phyloP scores from a whole-genome alignment of 1,284 basidiomycete genomes.

The Coriolopsis trogii region DNA sequence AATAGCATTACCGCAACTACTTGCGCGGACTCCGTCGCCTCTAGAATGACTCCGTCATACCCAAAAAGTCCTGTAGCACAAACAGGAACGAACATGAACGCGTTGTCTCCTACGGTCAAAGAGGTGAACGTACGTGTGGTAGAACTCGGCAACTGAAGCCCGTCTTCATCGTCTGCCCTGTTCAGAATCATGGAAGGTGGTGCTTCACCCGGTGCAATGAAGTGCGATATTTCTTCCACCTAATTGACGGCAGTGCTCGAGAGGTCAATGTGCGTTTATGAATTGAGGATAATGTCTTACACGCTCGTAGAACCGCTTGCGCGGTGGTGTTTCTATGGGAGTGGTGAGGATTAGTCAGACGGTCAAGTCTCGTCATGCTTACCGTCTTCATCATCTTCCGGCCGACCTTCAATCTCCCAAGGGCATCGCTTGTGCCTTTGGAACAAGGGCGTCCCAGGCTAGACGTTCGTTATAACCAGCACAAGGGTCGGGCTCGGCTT shows the following conservation, averaged over 20 bases:
- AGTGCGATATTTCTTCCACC: conserved; percentile 78
- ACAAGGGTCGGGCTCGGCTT: background rate
- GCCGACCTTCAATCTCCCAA: conserved; percentile 78
- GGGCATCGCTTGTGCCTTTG: conserved; percentile 89
- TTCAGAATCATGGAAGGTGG: conserved; percentile 87
- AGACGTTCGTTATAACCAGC: too few relatives aligned
- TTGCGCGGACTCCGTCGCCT: conserved; percentile 78
- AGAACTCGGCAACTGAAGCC: conserved; percentile 70
- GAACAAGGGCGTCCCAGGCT: conserved; percentile 88
- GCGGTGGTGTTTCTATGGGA: conserved; percentile 61
- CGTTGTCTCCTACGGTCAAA: too few relatives aligned
- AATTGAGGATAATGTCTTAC: conserved; percentile 37
- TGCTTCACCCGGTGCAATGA: conserved; percentile 67
- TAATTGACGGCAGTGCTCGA: conserved; percentile 32
- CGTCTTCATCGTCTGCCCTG: conserved; percentile 79
- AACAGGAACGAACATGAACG: background rate
- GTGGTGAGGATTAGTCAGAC: background rate
- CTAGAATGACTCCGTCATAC: conserved; percentile 82
- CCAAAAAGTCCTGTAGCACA: conserved; percentile 62
- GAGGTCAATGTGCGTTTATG: background rate
- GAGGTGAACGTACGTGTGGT: conserved; percentile 60
- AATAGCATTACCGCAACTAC: conserved; percentile 76
- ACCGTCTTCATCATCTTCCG: conserved; percentile 81
- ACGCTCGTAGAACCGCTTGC: conserved; percentile 68
- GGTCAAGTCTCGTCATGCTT: conserved; percentile 16